Conservation (phyloP, 2,329 filamentous ascomycete species). For the Penicillium sp. region DNA sequence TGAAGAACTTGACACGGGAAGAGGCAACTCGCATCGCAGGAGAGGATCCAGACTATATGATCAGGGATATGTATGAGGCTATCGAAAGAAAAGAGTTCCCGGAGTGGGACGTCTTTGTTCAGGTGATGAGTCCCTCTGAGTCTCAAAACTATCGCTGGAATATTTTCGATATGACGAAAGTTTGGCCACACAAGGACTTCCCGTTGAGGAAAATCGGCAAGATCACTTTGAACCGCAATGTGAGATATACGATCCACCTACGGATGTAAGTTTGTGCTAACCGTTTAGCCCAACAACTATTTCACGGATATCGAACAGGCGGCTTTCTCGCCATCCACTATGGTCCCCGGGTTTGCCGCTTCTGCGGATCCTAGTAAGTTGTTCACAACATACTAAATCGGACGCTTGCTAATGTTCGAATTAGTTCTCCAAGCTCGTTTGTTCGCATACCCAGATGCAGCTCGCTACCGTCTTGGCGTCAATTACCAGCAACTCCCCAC, state of each 20-base stretch:
- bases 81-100: slow-evolving; percentile 47
- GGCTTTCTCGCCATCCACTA: slow-evolving; percentile 66
- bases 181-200: slow-evolving; percentile 77
- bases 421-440: slow-evolving; percentile 63
- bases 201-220: slow-evolving; percentile 73
- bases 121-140: no score
- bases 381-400: no score
- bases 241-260: no score
- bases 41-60: slow-evolving; percentile 59
- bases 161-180: slow-evolving; percentile 79
- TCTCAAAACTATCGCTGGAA: slow-evolving; percentile 46
- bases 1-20: slow-evolving; percentile 28
- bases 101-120: not conserved
- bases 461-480: slow-evolving; percentile 45
- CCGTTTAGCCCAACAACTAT: slow-evolving; percentile 62
- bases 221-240: slow-evolving; percentile 69
- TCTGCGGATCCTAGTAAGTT: slow-evolving; percentile 62
- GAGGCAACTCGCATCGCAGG: slow-evolving; percentile 67
- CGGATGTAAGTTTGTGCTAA: no score
- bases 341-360: slow-evolving; percentile 67
- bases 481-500: slow-evolving; percentile 49
- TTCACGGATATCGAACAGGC: slow-evolving; percentile 70
- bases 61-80: not conserved
- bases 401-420: no score
- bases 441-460: slow-evolving; percentile 64